A percentile compares a stretch with the other conserved stretches of the same genome.
phyloP scores from a whole-genome alignment of 2,329 filamentous ascomycete genomes.

The Fusarium scirpi region DNA sequence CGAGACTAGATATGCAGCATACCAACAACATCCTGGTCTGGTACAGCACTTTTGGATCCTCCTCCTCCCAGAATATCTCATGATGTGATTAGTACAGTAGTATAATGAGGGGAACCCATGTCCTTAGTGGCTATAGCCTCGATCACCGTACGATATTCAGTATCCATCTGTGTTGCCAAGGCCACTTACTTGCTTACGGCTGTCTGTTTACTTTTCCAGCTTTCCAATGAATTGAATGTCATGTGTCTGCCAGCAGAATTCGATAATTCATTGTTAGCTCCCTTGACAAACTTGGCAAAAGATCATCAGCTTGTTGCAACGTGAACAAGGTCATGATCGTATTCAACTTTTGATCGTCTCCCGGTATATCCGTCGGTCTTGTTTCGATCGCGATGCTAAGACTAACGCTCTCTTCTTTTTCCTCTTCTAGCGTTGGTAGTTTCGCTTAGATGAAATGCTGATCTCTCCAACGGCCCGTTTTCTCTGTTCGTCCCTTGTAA shows the following conservation, averaged over 20 bases:
- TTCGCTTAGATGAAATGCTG: neutral
- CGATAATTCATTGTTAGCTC: constrained; percentile 29
- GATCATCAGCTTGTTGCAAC: constrained; percentile 13
- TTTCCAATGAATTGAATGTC: constrained; percentile 3
- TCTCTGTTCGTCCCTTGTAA: neutral
- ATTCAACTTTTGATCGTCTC: constrained; percentile 10
- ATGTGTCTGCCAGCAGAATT: constrained; percentile 15
- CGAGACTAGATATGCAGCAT: constrained; percentile 15
- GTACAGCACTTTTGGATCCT: neutral
- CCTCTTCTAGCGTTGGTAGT: neutral
- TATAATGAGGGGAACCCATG: constrained; percentile 30
- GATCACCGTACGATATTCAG: constrained; percentile 1
- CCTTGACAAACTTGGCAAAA: constrained; percentile 11
- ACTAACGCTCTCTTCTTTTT: neutral
- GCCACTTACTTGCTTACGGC: constrained; percentile 14
- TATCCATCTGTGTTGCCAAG: constrained; percentile 28
- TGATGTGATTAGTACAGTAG: constrained; percentile 7
- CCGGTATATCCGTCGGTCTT: neutral
- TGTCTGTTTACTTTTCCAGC: constrained; percentile 8
- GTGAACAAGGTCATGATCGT: constrained; percentile 10
- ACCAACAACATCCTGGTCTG: neutral
- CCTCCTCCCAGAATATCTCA: constrained; percentile 5
- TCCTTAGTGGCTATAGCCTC: constrained; percentile 26
- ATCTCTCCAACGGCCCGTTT: constrained; percentile 12
- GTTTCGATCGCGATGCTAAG: constrained; percentile 16